Base-by-base conservation (phyloP, 148 eudicot species). In the Talinum fruticosum region DNA sequence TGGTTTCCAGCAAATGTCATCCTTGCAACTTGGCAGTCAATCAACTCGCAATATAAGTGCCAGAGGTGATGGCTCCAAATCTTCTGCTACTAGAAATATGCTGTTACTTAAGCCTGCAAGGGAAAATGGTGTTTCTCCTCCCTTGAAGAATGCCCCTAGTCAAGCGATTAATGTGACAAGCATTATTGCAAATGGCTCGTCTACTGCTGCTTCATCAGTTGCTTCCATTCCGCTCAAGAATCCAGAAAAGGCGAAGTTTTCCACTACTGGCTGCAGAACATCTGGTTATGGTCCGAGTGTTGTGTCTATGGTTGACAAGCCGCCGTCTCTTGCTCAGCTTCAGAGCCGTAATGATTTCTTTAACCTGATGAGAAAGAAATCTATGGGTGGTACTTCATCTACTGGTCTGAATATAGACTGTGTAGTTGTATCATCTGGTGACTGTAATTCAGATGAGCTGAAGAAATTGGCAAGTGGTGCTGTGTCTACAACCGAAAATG, bases 261-360 rank as follows among this genome's bases (percentile, higher is more conserved):
- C 75, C n/a, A 28, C 80, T 21, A 61, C 75, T 76, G 89, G 82
- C 69, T 66, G 49, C 29, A 87, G 86, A 73, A 68, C 78, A 49
- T 79, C 87, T 54, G 61, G 24, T 77, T 59, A 74, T 54, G 71
- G 76, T 69, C 70, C 85, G 65, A 83, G 79, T 51, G 54, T 84
- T 49, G 84, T 64, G 49, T 68, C 85, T 10, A 62, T 71, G 28
- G 83, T 74, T 75, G 97, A 88, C 66, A 93, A 87, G 88, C 90
- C 74, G 79, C 78, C 83, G 8, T 79, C 90, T 34, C 76, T 8
- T 29, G 76, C 76, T 7, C 73, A 67, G 13, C 45, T 64, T 38
- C 89, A 81, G 74, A 92, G 97, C 84, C 84, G 98, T 68, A 93
- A 81, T 87, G 91, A 91, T 70, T 93, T 93, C 77, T 93, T 93